A percentile compares a stretch with the other conserved stretches of the same genome.
Evolutionary conservation across 2,329 filamentous ascomycete genomes (phyloP).

Genomic region (Shiraia bambusicola): DNA sequence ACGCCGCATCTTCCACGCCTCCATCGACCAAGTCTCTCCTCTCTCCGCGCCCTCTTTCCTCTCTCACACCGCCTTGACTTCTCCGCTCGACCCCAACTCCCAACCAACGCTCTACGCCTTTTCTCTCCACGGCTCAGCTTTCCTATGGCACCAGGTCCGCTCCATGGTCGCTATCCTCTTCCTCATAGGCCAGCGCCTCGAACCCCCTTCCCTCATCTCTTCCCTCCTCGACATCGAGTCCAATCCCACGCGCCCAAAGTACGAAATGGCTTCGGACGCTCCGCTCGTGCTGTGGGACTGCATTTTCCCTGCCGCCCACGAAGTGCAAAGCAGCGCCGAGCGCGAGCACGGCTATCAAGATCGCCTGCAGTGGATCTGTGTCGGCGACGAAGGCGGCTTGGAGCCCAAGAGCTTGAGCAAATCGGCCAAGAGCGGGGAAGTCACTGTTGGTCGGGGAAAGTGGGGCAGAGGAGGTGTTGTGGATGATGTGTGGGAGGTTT

Average conservation of each 20-base stretch:
- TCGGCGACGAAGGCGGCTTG: slow-evolving; percentile 63
- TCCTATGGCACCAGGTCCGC: slow-evolving; percentile 97
- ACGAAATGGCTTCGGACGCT: slow-evolving; percentile 86
- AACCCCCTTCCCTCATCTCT: slow-evolving; percentile 70
- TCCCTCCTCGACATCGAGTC: slow-evolving; percentile 71
- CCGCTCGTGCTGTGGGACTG: slow-evolving; percentile 97
- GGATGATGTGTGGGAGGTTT: slow-evolving; percentile 73
- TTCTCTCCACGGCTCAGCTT: slow-evolving; percentile 84
- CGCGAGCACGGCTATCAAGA: slow-evolving; percentile 54
- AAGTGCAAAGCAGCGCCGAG: slow-evolving; percentile 41
- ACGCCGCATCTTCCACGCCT: slow-evolving; percentile 75
- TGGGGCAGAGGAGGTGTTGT: slow-evolving; percentile 41
- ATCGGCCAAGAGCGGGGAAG: slow-evolving; percentile 15
- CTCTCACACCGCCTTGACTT: slow-evolving; percentile 27
- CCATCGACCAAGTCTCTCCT: slow-evolving; percentile 60
- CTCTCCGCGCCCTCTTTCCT: slow-evolving; percentile 32
- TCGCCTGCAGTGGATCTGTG: slow-evolving; percentile 74
- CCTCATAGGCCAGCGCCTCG: slow-evolving; percentile 83
- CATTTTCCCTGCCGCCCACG: slow-evolving; percentile 66
- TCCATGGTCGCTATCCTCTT: slow-evolving; percentile 95
- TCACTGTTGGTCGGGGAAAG: slow-evolving; percentile 29
- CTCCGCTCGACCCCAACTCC: slow-evolving; percentile 4
- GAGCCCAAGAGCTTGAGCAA: slow-evolving; percentile 46
- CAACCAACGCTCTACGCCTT: slow-evolving; percentile 77
- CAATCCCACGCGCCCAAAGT: slow-evolving; percentile 76